Evolutionary conservation across 108 stramenopile species (phyloP), one percentile per base, ranked within the genome.

Genomic region (Aureococcus anophagefferens): DNA sequence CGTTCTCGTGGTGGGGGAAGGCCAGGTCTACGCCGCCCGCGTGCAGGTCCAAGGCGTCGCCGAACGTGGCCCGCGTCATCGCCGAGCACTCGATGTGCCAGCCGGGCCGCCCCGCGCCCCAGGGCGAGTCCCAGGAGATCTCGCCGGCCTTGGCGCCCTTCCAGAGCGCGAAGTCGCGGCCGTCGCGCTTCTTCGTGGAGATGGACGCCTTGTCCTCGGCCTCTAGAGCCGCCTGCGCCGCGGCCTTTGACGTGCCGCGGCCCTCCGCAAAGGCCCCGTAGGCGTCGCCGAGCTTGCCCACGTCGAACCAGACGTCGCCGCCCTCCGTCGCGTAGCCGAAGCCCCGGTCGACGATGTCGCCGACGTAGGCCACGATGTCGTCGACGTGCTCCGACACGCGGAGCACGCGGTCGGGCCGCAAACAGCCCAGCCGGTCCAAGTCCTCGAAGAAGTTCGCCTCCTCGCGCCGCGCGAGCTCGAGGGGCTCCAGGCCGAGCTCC

Each of bases 1-100:
- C 98, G 74, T 99, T 99, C 80, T 99, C 98, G 78, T 99, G 98
- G 75, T 99, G 98, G 15, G 98, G 98, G 77, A 99, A 99, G 80
- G 93, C 91, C n/a, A 99, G 83, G 79, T 99, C 98, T 40, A 93
- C 82, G 17, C 98, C 98, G 16, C 98, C 98, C 36, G 89, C 82
- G 74, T 98, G 96, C 64, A 97, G 87, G 74, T 97, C 96, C 73
- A 97, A 46, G 63, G 59, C 34, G 67, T 82, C 71, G 17, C 89
- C 90, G 51, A 97, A 84, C 28, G 94, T 82, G 68, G 93, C 87
- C 62, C 88, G 86, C 7, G 94, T 94, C 90, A 97, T 94, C 62
- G 94, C 96, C 62, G 83, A 85, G 84, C 96, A 99, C 79, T 97
- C 96, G 72, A 99, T 99, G 80, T 99, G 98, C 98, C 96, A 99